Conservation (phyloP, 2,329 filamentous ascomycete species). For the Ceratocystis ficicola region DNA sequence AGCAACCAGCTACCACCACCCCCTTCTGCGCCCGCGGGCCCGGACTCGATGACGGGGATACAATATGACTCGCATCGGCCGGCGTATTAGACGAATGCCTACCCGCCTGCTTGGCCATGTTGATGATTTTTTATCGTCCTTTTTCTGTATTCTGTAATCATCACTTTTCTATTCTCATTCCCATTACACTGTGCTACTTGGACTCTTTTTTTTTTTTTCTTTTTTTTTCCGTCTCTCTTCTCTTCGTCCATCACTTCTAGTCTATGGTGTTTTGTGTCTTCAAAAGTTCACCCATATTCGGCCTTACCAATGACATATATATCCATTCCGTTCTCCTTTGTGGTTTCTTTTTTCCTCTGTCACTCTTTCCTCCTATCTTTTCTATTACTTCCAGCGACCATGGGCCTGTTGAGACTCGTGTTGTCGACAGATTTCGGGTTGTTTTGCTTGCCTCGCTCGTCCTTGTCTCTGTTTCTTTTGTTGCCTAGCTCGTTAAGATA, state of each 20-base stretch:
- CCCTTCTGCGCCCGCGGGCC: conserved; percentile 31
- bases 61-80: conserved; percentile 39
- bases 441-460: neutral
- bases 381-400: neutral
- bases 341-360: neutral
- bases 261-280: conserved; percentile 11
- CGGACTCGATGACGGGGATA: conserved; percentile 54
- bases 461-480: neutral
- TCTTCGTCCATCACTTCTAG: conserved; percentile 10
- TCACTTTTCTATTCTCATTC: conserved; percentile 5
- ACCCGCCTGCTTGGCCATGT: neutral
- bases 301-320: conserved; percentile 12
- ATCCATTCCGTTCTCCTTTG: conserved; percentile 3
- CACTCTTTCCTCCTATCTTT: neutral
- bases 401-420: neutral
- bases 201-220: conserved; percentile 6
- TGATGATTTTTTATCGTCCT: neutral
- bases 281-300: conserved; percentile 9
- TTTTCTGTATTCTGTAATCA: neutral
- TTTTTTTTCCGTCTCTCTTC: neutral
- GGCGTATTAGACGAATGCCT: conserved; percentile 9
- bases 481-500: neutral
- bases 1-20: conserved; percentile 38
- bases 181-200: conserved; percentile 12
- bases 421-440: neutral